phyloP scores from a whole-genome alignment of 2,329 filamentous ascomycete genomes.

The Bipolaris bicolor region DNA sequence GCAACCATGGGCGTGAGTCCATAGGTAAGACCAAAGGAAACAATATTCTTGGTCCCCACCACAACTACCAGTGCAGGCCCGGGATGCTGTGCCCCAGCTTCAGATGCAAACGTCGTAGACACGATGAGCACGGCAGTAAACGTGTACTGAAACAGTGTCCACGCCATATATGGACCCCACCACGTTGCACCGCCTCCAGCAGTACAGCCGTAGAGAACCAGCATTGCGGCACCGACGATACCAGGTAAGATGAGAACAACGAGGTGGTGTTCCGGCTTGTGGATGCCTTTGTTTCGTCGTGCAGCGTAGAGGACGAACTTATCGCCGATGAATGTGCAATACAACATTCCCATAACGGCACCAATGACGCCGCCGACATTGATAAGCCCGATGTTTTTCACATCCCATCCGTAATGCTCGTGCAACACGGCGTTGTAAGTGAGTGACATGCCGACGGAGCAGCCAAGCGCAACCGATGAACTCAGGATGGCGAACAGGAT shows the following conservation, averaged over 20 bases:
- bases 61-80: constrained; percentile 6
- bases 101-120: constrained; percentile 5
- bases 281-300: constrained; percentile 1
- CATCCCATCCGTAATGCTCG: constrained; percentile 1
- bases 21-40: constrained; percentile 5
- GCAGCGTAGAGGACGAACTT: neutral
- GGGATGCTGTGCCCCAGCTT: constrained; percentile 2
- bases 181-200: neutral
- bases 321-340: neutral
- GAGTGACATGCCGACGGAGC: constrained; percentile 5
- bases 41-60: constrained; percentile 6
- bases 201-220: constrained; percentile 6
- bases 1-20: constrained; percentile 4
- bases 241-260: neutral
- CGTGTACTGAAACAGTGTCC: constrained; percentile 5
- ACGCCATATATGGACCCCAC: constrained; percentile 6
- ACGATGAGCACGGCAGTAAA: constrained; percentile 2
- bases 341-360: neutral
- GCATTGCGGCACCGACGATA: constrained; percentile 1
- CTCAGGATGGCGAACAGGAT: constrained; percentile 2
- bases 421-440: constrained; percentile 4
- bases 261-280: constrained; percentile 8
- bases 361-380: neutral
- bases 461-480: constrained; percentile 2
- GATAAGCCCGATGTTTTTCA: neutral